A percentile compares a stretch with the other conserved stretches of the same genome.
Conservation (phyloP, 768 basidiomycete genomes). For the Asterophora parasitica region DNA sequence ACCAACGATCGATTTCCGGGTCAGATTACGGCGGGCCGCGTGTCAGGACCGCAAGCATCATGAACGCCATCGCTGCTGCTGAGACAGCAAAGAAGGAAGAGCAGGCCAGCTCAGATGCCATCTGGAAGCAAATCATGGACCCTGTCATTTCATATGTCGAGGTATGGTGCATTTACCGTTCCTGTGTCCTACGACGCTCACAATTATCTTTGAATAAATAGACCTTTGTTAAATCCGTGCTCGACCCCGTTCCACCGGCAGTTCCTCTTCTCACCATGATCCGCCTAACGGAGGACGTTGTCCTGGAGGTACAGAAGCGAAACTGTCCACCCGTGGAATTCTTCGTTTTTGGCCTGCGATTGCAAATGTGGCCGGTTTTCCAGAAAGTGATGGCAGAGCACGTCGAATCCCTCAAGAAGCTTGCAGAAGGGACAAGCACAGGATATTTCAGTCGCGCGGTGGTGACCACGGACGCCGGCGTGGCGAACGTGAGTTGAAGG, state of each 20-base stretch:
- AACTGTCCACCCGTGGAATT: slow-evolving; percentile 76
- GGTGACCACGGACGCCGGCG: slow-evolving; percentile 62
- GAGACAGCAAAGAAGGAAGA: slow-evolving; percentile 51
- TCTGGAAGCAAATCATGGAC: slow-evolving; percentile 94
- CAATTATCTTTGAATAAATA: slow-evolving; percentile 32
- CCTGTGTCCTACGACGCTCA: neutral
- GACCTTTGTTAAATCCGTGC: slow-evolving; percentile 62
- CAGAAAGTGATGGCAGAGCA: slow-evolving; percentile 86
- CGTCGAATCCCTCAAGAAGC: slow-evolving; percentile 73
- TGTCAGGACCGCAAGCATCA: slow-evolving; percentile 27
- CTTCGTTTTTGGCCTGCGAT: slow-evolving; percentile 73
- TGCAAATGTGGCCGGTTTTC: slow-evolving; percentile 92
- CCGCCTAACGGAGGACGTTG: slow-evolving; percentile 78
- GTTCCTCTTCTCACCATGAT: slow-evolving; percentile 87
- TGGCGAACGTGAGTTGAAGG: slow-evolving; percentile 48
- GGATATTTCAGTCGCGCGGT: slow-evolving; percentile 61
- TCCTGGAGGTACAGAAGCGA: slow-evolving; percentile 70
- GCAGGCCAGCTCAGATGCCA: slow-evolving; percentile 49
- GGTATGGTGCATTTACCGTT: slow-evolving; percentile 33
- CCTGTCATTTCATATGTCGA: slow-evolving; percentile 85
- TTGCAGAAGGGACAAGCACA: slow-evolving; percentile 66
- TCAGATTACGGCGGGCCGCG: slow-evolving; percentile 48
- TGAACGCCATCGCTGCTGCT: slow-evolving; percentile 30
- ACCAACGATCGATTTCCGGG: slow-evolving; percentile 36
- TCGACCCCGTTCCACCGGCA: slow-evolving; percentile 72